These are phyloP conservation scores for Aspergillus persii DNA, from an alignment of 2,329 filamentous ascomycete species.

Conservation along the genomic window DNA sequence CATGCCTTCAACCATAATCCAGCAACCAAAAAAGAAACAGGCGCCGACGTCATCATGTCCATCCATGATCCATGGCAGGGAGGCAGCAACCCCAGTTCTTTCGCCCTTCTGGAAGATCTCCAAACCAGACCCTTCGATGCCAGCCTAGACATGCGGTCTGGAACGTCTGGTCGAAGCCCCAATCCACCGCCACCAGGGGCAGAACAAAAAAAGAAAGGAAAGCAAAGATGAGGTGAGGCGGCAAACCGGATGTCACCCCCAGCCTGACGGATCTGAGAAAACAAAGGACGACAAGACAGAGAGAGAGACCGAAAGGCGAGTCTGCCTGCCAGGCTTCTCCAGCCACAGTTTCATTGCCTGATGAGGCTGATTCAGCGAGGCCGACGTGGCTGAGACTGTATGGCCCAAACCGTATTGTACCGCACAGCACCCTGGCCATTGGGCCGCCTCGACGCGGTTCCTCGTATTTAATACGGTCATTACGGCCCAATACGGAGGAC, in stretches of 20 bases:
- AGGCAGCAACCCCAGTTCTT: background rate
- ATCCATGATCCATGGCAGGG: no score
- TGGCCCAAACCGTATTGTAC: background rate
- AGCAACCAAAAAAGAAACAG: background rate
- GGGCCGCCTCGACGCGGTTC: background rate
- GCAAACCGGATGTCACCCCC: constrained; percentile 16
- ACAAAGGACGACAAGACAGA: no score
- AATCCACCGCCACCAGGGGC: constrained; percentile 15
- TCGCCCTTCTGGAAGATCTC: background rate
- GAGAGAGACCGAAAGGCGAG: background rate
- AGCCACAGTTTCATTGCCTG: constrained; percentile 9
- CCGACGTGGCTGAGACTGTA: background rate
- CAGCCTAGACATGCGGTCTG: constrained; percentile 2
- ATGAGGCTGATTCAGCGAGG: constrained; percentile 7
- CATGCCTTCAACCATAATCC: background rate
- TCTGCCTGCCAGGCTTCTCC: background rate
- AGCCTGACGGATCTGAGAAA: background rate
- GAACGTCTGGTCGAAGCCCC: constrained; percentile 10
- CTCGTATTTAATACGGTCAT: background rate
- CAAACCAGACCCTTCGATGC: background rate
- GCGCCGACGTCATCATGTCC: background rate
- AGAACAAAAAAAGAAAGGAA: constrained; percentile 8
- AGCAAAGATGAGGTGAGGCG: constrained; percentile 18
- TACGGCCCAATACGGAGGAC: background rate
- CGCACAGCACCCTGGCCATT: background rate